Evolutionary conservation across 441 rosid genomes (phyloP).

Genomic region (Gossypium trilobum): DNA sequence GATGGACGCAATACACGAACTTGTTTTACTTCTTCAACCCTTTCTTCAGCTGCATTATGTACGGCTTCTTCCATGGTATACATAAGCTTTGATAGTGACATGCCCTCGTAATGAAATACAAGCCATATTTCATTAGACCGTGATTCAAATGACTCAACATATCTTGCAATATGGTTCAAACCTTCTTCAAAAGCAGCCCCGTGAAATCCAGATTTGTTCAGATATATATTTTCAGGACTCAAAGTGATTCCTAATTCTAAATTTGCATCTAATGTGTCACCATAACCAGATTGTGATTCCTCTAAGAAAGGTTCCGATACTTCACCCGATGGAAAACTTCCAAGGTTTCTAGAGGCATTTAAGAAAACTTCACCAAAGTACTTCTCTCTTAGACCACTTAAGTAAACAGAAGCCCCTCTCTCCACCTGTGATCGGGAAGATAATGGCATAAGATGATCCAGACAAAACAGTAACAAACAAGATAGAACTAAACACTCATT

Average conservation of each 20-base stretch:
- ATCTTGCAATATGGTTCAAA: conserved; percentile 87
- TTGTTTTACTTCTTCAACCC: conserved; percentile 45
- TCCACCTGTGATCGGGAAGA: conserved; percentile 59
- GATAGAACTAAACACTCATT: conserved; percentile 1
- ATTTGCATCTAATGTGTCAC: conserved; percentile 22
- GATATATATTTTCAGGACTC: conserved; percentile 25
- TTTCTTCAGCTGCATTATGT: conserved; percentile 32
- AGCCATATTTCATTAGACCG: conserved; percentile 85
- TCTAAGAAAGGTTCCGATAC: conserved; percentile 27
- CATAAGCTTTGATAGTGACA: conserved; percentile 75
- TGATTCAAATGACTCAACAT: conserved; percentile 87
- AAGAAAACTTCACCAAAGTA: conserved; percentile 83
- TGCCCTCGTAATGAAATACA: conserved; percentile 80
- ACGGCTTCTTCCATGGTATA: conserved; percentile 67
- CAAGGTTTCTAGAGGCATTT: conserved; percentile 53
- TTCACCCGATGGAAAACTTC: conserved; percentile 32
- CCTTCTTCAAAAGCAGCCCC: conserved; percentile 54
- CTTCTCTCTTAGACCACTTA: conserved; percentile 91
- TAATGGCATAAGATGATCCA: not conserved
- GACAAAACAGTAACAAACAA: not conserved
- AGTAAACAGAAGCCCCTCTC: conserved; percentile 67
- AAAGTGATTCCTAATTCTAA: conserved; percentile 25
- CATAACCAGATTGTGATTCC: conserved; percentile 26
- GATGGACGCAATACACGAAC: conserved; percentile 69
- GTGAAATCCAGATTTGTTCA: conserved; percentile 22